Base-by-base conservation (phyloP, 1,284 basidiomycete genomes). In the Cutaneotrichosporon dermatis region DNA sequence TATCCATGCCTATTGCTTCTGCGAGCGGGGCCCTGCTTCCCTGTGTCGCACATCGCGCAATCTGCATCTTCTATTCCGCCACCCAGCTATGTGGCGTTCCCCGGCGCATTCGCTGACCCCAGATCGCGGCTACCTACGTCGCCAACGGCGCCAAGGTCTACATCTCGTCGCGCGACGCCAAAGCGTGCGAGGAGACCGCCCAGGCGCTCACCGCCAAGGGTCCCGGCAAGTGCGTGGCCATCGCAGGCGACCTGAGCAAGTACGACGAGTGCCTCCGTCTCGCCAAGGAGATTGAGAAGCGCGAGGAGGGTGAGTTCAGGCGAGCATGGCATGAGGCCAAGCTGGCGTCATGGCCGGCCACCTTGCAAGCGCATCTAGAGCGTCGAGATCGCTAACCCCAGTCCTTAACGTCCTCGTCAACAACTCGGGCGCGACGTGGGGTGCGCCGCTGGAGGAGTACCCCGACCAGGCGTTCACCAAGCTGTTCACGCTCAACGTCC, bases 381-480 rank as follows among this genome's bases (percentile, higher is more conserved):
- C 1, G 25, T 40, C n/a, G 25, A 25, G 25, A 25, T 36, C 54
- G 60, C 12, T 40, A 40, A 40, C 39, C 12, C 39, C 39, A 40
- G 64, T 57, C 16, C 62, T 69, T 35, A 57, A 66, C 51, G 44
- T 64, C 25, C 67, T 65, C 46, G 63, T 66, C 41, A 70, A 88
- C 75, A 88, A 88, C 63, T 85, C 85, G 2, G 87, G 86, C 3
- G 84, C 83, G 15, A 82, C 83, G 12, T 87, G 86, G 86, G 84
- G 83, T 16, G 83, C 81, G 10, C 63, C 78, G 11, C 75, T 87
- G 55, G 84, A 84, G 51, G 79, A 82, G 6, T 85, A 85, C 71
- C 82, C 84, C 46, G 85, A 77, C 58, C n/a, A 58, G 13, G 75
- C 74, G 16, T 72, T 73, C 62, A 66, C 64, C 60, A 72, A 75